Evolutionary conservation across 2,329 filamentous ascomycete genomes (phyloP).

Genomic region (Talaromyces amestolkiae): DNA sequence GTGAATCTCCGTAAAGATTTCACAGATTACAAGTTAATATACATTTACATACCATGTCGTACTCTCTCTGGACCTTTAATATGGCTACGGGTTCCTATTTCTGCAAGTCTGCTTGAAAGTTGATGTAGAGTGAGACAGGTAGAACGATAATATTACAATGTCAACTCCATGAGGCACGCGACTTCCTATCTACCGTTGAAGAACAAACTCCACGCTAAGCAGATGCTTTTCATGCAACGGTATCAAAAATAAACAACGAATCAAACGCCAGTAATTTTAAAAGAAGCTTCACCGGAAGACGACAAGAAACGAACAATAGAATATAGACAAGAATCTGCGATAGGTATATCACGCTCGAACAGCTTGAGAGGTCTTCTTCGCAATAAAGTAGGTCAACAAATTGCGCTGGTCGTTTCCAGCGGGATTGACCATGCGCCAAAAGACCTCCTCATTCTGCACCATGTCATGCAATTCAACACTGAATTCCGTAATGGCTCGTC

Average conservation of each 20-base stretch:
- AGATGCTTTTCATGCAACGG: slow-evolving; percentile 5
- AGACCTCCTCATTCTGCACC: slow-evolving; percentile 27
- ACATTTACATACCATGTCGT: background rate
- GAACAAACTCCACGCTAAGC: slow-evolving; percentile 13
- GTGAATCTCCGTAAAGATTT: background rate
- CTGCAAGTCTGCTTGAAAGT: background rate
- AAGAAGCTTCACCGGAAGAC: background rate
- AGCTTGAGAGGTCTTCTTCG: slow-evolving; percentile 19
- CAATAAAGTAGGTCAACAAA: slow-evolving; percentile 31
- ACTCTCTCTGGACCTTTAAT: background rate
- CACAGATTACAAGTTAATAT: background rate
- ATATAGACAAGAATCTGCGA: background rate
- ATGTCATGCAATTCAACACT: slow-evolving; percentile 28
- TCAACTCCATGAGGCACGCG: background rate
- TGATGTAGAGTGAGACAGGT: background rate
- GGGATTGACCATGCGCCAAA: slow-evolving; percentile 27
- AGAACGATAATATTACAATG: background rate
- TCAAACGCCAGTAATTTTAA: background rate
- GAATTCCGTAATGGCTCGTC: slow-evolving; percentile 38
- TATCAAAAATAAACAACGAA: slow-evolving; percentile 1
- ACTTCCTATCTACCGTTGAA: background rate
- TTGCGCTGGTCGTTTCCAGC: slow-evolving; percentile 26
- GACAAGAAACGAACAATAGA: background rate
- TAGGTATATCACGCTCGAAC: slow-evolving; percentile 2
- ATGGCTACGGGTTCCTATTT: background rate